Conservation (phyloP, 2,329 filamentous ascomycete genomes). For the Cercospora sp. region DNA sequence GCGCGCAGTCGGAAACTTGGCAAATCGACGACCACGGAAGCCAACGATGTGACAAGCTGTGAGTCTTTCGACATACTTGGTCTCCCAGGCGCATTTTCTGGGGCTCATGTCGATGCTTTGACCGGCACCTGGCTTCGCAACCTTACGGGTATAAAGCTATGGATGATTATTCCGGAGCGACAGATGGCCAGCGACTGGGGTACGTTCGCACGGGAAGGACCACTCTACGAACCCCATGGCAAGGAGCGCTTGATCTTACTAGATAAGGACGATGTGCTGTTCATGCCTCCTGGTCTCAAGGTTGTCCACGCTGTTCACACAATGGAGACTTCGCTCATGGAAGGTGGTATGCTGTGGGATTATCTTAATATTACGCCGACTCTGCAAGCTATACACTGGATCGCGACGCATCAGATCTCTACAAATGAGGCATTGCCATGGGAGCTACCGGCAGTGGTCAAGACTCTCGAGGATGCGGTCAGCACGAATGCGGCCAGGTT, state of each 20-base stretch:
- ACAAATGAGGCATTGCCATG: conserved; percentile 1
- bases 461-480: neutral
- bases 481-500: neutral
- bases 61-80: conserved; percentile 16
- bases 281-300: conserved; percentile 20
- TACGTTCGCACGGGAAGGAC: neutral
- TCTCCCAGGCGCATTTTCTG: conserved; percentile 15
- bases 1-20: neutral
- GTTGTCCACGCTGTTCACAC: conserved; percentile 19
- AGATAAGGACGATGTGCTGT: conserved; percentile 18
- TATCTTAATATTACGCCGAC: neutral
- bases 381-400: neutral
- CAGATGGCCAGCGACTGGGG: neutral
- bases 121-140: conserved; percentile 18
- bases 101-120: conserved; percentile 14
- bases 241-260: conserved; percentile 19
- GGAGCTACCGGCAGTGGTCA: neutral
- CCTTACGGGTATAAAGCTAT: conserved; percentile 18
- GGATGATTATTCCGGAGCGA: conserved; percentile 14
- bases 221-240: neutral
- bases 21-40: neutral
- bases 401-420: neutral
- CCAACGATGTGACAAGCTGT: conserved; percentile 11
- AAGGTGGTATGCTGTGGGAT: conserved; percentile 22
- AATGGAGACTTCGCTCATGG: conserved; percentile 13